Conservation (phyloP, 1,284 basidiomycete species). For the Sanghuangporus weigelae region DNA sequence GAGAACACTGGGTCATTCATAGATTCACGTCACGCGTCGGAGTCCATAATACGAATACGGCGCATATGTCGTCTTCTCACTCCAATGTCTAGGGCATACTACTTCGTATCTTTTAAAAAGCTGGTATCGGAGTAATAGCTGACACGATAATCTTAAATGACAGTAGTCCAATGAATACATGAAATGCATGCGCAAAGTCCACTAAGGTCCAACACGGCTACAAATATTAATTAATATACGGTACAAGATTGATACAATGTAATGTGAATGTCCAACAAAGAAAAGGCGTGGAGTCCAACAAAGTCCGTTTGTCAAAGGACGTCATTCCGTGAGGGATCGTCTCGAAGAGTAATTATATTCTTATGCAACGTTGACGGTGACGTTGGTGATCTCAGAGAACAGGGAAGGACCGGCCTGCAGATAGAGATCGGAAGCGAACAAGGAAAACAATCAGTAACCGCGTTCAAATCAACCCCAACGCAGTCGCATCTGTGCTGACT, state of each 20-base stretch:
- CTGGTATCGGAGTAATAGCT: neutral
- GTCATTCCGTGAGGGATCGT: neutral
- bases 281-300: neutral
- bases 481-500: neutral
- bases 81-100: neutral
- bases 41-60: too few relatives aligned
- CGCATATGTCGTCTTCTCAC: neutral
- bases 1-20: neutral
- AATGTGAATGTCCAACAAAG: neutral
- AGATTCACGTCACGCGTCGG: neutral
- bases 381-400: slow-evolving; percentile 13
- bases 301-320: neutral
- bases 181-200: neutral
- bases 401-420: slow-evolving; percentile 14
- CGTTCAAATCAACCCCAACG: neutral
- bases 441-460: neutral
- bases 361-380: slow-evolving; percentile 9
- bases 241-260: too few relatives aligned
- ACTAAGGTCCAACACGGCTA: neutral
- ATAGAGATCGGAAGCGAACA: neutral
- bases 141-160: neutral
- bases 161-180: neutral
- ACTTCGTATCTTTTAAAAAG: too few relatives aligned
- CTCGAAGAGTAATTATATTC: neutral
- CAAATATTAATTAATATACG: too few relatives aligned